Evolutionary conservation across 202 grass and related monocot genomes (phyloP).

Genomic region (Elaeis oleifera): DNA sequence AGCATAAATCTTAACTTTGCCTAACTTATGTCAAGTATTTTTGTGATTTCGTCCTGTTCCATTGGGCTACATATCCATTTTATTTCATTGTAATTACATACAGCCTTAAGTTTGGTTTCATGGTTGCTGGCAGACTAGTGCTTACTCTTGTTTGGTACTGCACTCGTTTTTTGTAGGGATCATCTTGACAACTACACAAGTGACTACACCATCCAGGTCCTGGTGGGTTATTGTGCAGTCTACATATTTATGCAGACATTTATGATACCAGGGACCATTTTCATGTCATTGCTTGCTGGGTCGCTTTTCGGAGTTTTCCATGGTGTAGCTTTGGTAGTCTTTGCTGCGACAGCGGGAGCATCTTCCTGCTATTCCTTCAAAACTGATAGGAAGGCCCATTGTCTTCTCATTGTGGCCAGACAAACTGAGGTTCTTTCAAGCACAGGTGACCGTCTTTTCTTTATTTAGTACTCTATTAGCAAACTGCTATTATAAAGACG

Average conservation of each 20-base stretch:
- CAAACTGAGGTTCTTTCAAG: constrained; percentile 88
- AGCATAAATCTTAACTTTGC: too few relatives aligned
- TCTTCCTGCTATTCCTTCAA: constrained; percentile 95
- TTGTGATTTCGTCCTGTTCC: too few relatives aligned
- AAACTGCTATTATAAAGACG: too few relatives aligned
- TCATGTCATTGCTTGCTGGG: constrained; percentile 92
- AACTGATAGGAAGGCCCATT: constrained; percentile 81
- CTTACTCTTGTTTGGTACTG: too few relatives aligned
- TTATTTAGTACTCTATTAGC: too few relatives aligned
- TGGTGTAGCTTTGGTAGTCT: constrained; percentile 75
- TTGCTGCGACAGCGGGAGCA: constrained; percentile 92
- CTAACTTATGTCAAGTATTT: too few relatives aligned
- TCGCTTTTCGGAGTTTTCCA: constrained; percentile 73
- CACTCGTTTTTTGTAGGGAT: constrained; percentile 41
- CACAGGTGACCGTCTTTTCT: constrained; percentile 40
- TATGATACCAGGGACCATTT: constrained; percentile 98
- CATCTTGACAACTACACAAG: constrained; percentile 89
- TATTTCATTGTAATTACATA: too few relatives aligned
- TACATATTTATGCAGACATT: constrained; percentile 99
- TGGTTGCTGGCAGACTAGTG: too few relatives aligned
- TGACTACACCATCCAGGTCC: constrained; percentile 95
- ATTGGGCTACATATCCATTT: too few relatives aligned
- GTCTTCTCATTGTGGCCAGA: constrained; percentile 91
- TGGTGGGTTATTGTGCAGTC: constrained; percentile 77
- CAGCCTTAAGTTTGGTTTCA: too few relatives aligned